Percentiles rank a stretch among this genome's conserved stretches.
These are phyloP conservation scores for Luzula sylvatica DNA, from an alignment of 176 grass and related monocot genomes.

Conservation along the genomic window DNA sequence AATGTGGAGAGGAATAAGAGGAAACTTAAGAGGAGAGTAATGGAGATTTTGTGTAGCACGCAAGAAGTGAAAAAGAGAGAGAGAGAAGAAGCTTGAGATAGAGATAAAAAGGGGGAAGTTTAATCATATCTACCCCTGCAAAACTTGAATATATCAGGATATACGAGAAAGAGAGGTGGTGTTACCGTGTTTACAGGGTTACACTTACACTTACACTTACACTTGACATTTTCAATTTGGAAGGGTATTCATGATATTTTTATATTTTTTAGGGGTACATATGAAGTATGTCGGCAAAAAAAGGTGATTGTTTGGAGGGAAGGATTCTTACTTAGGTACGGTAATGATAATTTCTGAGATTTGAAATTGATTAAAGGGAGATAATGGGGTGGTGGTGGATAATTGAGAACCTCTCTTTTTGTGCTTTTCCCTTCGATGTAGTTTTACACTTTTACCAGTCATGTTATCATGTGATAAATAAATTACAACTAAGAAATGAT, in stretches of 20 bases:
- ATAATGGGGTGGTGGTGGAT: constrained; percentile 18
- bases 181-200: no score
- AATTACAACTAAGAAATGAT: neutral
- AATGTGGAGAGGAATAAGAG: constrained; percentile 43
- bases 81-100: neutral
- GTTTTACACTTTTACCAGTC: constrained; percentile 21
- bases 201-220: no score
- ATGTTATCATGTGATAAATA: constrained; percentile 11
- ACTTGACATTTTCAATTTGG: no score
- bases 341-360: constrained; percentile 19
- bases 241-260: no score
- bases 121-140: neutral
- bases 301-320: constrained; percentile 20
- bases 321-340: constrained; percentile 15
- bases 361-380: neutral
- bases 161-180: no score
- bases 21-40: constrained; percentile 37
- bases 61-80: constrained; percentile 20
- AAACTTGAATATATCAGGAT: no score
- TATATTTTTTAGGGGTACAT: no score
- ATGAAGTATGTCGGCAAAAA: neutral
- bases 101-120: constrained; percentile 8
- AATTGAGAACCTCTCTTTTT: constrained; percentile 11
- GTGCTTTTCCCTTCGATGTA: neutral
- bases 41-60: constrained; percentile 35